A percentile compares a stretch with the other conserved stretches of the same genome.
These are phyloP conservation scores for Corinectria fuckeliana DNA, from an alignment of 2,329 filamentous ascomycete species.

Conservation along the genomic window DNA sequence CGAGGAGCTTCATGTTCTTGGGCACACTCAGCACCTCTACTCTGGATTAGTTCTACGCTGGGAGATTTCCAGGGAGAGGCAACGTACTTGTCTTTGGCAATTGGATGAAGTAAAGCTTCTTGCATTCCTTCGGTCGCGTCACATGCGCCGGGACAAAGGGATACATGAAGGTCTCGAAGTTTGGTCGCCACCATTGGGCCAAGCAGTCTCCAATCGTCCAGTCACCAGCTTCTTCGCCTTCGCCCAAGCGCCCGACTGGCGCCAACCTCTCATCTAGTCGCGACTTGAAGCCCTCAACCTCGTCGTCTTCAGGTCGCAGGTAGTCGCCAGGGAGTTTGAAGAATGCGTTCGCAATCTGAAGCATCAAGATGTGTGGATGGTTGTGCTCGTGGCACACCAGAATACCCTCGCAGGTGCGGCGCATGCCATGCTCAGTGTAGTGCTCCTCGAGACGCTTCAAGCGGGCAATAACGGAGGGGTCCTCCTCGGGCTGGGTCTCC, in stretches of 20 bases:
- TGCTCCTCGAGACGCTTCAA: constrained; percentile 96
- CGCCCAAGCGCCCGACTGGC: constrained; percentile 84
- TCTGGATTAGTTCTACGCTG: constrained; percentile 6
- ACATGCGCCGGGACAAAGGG: constrained; percentile 97
- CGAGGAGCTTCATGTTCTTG: constrained; percentile 99
- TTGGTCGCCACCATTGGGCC: constrained; percentile 98
- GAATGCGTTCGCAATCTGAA: constrained; percentile 99
- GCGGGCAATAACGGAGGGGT: constrained; percentile 91
- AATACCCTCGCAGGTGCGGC: constrained; percentile 94
- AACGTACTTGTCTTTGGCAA: constrained; percentile 82
- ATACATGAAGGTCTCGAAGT: constrained; percentile 99
- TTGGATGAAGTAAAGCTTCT: constrained; percentile 98
- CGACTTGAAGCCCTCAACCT: constrained; percentile 92
- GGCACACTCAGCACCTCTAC: constrained; percentile 93
- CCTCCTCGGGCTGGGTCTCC: constrained; percentile 97
- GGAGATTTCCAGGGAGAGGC: not conserved
- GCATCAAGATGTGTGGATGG: constrained; percentile 97
- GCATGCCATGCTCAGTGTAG: constrained; percentile 91
- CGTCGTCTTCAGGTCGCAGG: constrained; percentile 85
- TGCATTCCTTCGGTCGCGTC: constrained; percentile 96
- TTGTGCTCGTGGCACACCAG: constrained; percentile 99
- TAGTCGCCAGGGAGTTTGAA: constrained; percentile 99
- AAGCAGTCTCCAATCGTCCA: constrained; percentile 96
- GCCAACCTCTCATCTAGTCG: constrained; percentile 92
- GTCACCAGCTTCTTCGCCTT: constrained; percentile 82